Evolutionary conservation across 371 early-diverging fungal species (phyloP), one percentile per base, ranked within the genome.

Genomic region (Mucor indicus): DNA sequence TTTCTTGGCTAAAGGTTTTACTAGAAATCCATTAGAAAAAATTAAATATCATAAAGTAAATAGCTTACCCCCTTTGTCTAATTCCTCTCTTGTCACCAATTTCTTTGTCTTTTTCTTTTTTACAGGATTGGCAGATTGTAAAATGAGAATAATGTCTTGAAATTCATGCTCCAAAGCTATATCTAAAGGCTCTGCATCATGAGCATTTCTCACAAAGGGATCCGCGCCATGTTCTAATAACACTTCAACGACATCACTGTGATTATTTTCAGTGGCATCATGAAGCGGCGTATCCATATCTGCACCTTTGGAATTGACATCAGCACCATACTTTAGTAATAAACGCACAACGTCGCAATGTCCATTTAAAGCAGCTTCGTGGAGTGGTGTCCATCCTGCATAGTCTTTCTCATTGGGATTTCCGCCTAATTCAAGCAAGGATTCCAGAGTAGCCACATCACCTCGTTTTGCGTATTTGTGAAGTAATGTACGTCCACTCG

Each of bases 251-350:
- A 89, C 83, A 16, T 84, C 80, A 2, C 67, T 52, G 46, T 87
- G 85, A 9, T 78, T 79, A 32, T 89, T 84, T 16, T 84, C 85
- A n/a, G 80, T 79, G 1, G 91, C 90, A 55, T 91, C 91, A 44
- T 91, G 91, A 16, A 93, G 57, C 6, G 93, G 85, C 2, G 93
- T 91, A 25, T 88, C 82, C 21, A 72, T 74, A 44, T 84, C 84
- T 20, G 67, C 73, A 2, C 87, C 90, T 38, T 80, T 73, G 1
- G 79, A 77, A 49, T 86, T 79, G 20, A 80, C 75, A 42, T 86
- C 72, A 1, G 91, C 90, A 15, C 87, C 89, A 50, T 83, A 79
- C 1, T 76, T 62, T 1, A 93, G 67, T 41, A 93, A 53, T 1
- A 82, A 54, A 1, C 64, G 65, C 9, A 82, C 79, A 0, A 85